Base-by-base conservation (phyloP, 345 rosid genomes). In the Arabidopsis arenosa region DNA sequence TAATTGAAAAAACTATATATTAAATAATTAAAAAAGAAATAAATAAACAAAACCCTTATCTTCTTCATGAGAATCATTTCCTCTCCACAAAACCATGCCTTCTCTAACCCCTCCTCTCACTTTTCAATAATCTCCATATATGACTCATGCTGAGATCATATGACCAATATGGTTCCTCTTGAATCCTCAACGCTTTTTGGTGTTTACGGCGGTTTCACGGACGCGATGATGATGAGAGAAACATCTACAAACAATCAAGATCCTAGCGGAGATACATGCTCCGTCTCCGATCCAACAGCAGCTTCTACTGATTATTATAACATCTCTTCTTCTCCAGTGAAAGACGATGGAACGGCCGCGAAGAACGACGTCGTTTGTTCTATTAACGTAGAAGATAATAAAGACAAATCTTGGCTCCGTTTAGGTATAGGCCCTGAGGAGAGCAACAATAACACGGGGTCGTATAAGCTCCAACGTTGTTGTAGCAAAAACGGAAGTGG, bases 101-200 rank as follows among this genome's bases (percentile, higher is more conserved):
- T 33, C 75, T 85, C 60, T 66, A 81, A 76, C 44, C 74, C 26
- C 77, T 14, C 52, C 73, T 51, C 36, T 60, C 44, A 18, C 21
- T 77, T 77, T 70, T 66, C 68, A 47, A 65, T 23, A 72, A 26
- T 52, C 75, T 26, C 68, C 23, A 23, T 75, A 60, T 74, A 51
- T 44, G 37, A 9, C 58, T 63, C 80, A 70, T 45, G 44, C 30
- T 77, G 60, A 76, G 66, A 70, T 77, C 83, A 81, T 81, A 87
- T 90, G 85, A 87, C 87, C 84, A 88, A 63, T 23, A 79, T 93
- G 93, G 82, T 89, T 85, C 96, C 93, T 58, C 63, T 87, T 80
- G 87, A 83, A 65, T 74, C 72, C 39, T 79, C 78, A 52, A 81
- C 83, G 64, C 75, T 56, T 60, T 49, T 63, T 8, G 45, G 64